phyloP scores from a whole-genome alignment of 495 filamentous ascomycete species.

The Recurvomyces mirabilis region DNA sequence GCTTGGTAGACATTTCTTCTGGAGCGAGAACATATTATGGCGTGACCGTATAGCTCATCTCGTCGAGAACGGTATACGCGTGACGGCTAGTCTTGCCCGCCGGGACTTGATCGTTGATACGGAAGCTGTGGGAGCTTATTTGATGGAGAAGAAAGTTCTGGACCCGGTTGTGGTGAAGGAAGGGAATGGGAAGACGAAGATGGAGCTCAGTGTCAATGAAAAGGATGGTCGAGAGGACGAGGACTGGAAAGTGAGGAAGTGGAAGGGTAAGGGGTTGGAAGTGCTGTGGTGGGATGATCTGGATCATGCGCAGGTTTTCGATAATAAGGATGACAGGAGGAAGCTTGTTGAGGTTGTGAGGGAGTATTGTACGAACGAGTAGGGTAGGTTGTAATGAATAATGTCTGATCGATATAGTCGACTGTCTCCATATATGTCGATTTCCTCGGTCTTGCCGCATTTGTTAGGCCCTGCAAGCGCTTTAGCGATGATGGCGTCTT shows the following conservation, averaged over 20 bases:
- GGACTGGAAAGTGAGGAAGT: constrained; percentile 35
- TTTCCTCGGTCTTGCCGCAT: no score
- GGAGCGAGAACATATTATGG: constrained; percentile 26
- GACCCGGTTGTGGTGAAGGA: constrained; percentile 18
- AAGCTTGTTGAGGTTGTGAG: constrained; percentile 19
- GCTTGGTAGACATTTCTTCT: constrained; percentile 25
- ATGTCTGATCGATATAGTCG: no score
- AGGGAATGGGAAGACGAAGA: constrained; percentile 24
- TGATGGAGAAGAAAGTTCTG: constrained; percentile 28
- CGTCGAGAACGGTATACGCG: constrained; percentile 27
- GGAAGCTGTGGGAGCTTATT: constrained; percentile 44
- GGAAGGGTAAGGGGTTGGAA: constrained; percentile 43
- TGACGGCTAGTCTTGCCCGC: constrained; percentile 45
- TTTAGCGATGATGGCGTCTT: no score
- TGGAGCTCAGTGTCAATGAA: constrained; percentile 13
- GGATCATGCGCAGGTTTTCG: constrained; percentile 62
- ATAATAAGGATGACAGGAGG: constrained; percentile 31
- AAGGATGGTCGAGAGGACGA: constrained; percentile 11
- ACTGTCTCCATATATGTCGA: no score
- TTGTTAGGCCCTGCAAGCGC: no score
- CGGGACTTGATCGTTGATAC: constrained; percentile 57
- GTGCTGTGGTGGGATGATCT: constrained; percentile 50
- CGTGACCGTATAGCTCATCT: constrained; percentile 18
- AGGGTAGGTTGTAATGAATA: not conserved
- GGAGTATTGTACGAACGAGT: constrained; percentile 10